Conservation (phyloP, 202 grass and related monocot species). For the Setaria viridis region DNA sequence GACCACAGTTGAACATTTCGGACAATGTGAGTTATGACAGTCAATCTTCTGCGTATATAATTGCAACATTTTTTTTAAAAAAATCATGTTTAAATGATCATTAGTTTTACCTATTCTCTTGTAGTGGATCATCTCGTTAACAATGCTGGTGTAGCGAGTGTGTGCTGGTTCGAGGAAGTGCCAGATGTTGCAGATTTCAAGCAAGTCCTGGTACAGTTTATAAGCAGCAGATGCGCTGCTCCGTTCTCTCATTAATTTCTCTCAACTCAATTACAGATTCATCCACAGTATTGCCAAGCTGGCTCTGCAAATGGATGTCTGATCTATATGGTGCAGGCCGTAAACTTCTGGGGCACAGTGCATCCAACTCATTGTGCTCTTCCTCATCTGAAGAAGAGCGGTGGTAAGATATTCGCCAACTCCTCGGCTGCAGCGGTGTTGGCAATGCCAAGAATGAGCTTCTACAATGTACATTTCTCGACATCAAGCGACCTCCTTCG, state of each 20-base stretch:
- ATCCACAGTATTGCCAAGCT: neutral
- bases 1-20: slow-evolving; percentile 51
- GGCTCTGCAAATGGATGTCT: neutral
- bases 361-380: slow-evolving; percentile 62
- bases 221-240: neutral
- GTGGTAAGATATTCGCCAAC: slow-evolving; percentile 66
- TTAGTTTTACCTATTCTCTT: neutral
- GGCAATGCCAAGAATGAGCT: slow-evolving; percentile 73
- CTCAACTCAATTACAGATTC: neutral
- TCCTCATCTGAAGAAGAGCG: slow-evolving; percentile 63
- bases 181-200: slow-evolving; percentile 57
- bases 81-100: neutral
- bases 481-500: neutral
- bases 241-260: neutral
- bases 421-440: slow-evolving; percentile 47
- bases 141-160: slow-evolving; percentile 61
- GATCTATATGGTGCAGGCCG: slow-evolving; percentile 47
- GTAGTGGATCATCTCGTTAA: slow-evolving; percentile 81
- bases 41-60: neutral
- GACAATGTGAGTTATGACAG: slow-evolving; percentile 36
- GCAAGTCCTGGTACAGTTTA: slow-evolving; percentile 53
- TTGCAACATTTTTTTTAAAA: too few relatives aligned
- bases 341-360: slow-evolving; percentile 81
- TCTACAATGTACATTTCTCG: slow-evolving; percentile 64
- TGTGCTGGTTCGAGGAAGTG: slow-evolving; percentile 68